Conservation (phyloP, 331 rosid species). For the Rosa hybrid region DNA sequence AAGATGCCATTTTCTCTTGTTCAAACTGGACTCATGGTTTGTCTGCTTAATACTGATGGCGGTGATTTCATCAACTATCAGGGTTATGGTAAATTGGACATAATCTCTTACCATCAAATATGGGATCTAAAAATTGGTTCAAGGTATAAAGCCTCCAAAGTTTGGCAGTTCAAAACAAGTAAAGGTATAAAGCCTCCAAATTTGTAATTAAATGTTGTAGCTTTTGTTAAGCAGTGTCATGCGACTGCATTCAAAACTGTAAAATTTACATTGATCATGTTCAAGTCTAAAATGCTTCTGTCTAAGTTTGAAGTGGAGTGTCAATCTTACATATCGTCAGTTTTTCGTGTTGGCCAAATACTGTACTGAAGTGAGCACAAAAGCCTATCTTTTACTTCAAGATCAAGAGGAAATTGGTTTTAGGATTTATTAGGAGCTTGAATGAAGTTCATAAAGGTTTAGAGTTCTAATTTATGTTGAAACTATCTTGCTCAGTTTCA, state of each 20-base stretch:
- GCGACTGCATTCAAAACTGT: background rate
- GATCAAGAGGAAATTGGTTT: background rate
- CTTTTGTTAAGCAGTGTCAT: background rate
- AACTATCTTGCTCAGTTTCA: background rate
- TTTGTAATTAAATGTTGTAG: slow-evolving; percentile 8
- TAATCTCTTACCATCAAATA: slow-evolving; percentile 29
- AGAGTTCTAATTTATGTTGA: background rate
- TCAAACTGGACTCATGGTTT: background rate
- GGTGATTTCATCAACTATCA: slow-evolving; percentile 9
- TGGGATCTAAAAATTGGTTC: slow-evolving; percentile 95
- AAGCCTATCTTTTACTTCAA: background rate
- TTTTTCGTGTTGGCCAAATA: background rate
- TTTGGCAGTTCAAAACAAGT: slow-evolving; percentile 55
- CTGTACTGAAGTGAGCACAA: background rate
- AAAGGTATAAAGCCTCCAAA: slow-evolving; percentile 49
- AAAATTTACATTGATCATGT: background rate
- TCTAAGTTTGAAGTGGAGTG: background rate
- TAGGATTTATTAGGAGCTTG: slow-evolving; percentile 6
- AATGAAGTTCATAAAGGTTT: slow-evolving; percentile 7
- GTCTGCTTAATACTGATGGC: slow-evolving; percentile 23
- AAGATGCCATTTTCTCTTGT: background rate
- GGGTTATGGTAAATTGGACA: slow-evolving; percentile 28
- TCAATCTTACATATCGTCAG: background rate
- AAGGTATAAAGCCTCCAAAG: slow-evolving; percentile 56
- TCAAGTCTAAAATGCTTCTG: background rate